Evolutionary conservation across 176 grass and related monocot species (phyloP).

Genomic region (Hyparrhenia diplandra): DNA sequence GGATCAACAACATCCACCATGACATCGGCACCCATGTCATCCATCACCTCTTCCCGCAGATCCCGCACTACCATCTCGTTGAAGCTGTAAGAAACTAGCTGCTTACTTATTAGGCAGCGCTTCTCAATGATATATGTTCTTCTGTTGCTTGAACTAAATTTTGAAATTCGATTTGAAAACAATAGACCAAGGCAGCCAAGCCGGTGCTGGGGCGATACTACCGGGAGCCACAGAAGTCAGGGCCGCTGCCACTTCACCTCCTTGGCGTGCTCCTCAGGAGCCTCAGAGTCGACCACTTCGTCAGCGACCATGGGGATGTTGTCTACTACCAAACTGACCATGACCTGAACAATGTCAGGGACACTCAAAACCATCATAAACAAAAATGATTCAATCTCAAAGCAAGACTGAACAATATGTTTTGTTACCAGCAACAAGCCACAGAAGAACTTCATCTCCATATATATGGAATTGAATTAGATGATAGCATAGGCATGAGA

Average conservation of each 20-base stretch:
- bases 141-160: too few species aligned
- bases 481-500: too few species aligned
- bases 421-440: background rate
- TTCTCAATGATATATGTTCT: too few species aligned
- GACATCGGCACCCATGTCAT: constrained; percentile 97
- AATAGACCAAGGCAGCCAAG: constrained; percentile 72
- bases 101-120: too few species aligned
- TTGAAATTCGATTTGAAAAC: too few species aligned
- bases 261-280: constrained; percentile 59
- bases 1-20: constrained; percentile 95
- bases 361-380: background rate
- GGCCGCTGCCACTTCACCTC: constrained; percentile 65
- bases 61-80: constrained; percentile 83
- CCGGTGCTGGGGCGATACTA: constrained; percentile 70
- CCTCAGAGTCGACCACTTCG: constrained; percentile 78
- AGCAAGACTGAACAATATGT: background rate
- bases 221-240: constrained; percentile 67
- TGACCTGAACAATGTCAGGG: background rate
- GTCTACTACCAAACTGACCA: constrained; percentile 63
- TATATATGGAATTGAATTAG: background rate
- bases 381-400: background rate
- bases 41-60: constrained; percentile 95
- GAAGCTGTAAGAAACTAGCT: too few species aligned
- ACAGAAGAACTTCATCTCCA: too few species aligned
- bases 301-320: constrained; percentile 74